Evolutionary conservation across 768 basidiomycete species (phyloP), one percentile per base, ranked within the genome.

Genomic region (Termitomyces sp.): DNA sequence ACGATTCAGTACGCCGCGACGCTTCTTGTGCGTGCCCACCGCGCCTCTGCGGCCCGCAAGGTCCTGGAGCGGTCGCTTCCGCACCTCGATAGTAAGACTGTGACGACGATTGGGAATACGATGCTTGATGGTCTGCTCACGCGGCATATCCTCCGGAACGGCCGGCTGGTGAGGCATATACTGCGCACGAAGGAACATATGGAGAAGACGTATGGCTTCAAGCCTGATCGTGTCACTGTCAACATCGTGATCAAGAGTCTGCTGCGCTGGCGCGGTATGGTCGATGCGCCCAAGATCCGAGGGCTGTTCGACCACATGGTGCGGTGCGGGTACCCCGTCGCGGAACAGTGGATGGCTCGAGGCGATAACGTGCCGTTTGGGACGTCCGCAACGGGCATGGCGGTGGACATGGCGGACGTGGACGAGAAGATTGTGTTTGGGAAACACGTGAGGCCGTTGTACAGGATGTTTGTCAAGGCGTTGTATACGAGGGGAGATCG

Each of bases 401-500:
- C 54, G 22, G 49, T 77, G 18, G 54, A 65, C n/a, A 44, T 79
- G n/a, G 72, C 78, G 10, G 68, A 69, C 40, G 66, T 81, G 20
- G 58, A 72, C n/a, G 55, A 73, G 41, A 70, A 71, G 22, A 73
- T 86, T 55, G 82, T 79, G 3, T 87, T 84, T 54, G 72, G 75
- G 56, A 75, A 71, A 56, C 87, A 90, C 66, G 76, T 83, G n/a
- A 72, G 75, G 57, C 90, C 90, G 43, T 65, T 92, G 69, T 86
- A 86, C 68, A 86, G 78, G 73, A 84, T 84, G 82, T 85, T 92
- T 69, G 81, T 88, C 64, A 83, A 79, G 63, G 84, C 82, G 14
- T 79, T 91, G 60, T 78, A 82, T 66, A 52, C 74, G 43, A 71
- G 83, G 30, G 77, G 77, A 22, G 89, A 92, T 66, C 60, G 66